phyloP scores from a whole-genome alignment of 169 alveolate genomes.

The Plasmodium yoelii region DNA sequence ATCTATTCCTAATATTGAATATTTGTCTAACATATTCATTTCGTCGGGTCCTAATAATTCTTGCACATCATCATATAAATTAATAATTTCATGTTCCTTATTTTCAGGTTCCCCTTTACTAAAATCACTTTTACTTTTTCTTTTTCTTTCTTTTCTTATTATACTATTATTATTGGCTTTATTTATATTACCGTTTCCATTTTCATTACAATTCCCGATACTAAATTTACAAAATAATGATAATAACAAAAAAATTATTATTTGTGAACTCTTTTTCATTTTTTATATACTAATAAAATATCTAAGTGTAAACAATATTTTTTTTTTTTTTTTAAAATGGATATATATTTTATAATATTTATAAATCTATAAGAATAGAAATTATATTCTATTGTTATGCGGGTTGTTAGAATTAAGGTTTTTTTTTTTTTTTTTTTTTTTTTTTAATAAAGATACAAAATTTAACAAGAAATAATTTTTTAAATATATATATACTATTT shows the following conservation, averaged over 20 bases:
- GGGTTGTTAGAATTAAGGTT: too few species aligned
- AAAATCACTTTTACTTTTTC: neutral
- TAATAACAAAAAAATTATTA: too few species aligned
- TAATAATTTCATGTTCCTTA: neutral
- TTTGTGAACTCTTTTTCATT: neutral
- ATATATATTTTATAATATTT: too few species aligned
- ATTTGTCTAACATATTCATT: slow-evolving; percentile 19
- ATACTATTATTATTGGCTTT: neutral
- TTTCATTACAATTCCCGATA: neutral
- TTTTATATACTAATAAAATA: neutral
- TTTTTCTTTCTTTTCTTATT: neutral
- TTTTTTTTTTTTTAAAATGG: too few species aligned
- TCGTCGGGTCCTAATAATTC: neutral
- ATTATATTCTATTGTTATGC: too few species aligned
- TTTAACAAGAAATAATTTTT: too few species aligned
- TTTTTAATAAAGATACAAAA: too few species aligned
- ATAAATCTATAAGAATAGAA: too few species aligned
- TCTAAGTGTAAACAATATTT: too few species aligned
- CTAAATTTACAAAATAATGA: too few species aligned
- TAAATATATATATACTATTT: too few species aligned
- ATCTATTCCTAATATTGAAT: slow-evolving; percentile 15
- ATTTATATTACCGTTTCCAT: neutral
- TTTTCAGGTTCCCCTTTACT: neutral
- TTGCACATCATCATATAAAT: slow-evolving; percentile 17
- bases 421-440: too few species aligned